These are phyloP conservation scores for Phytophthora idaei DNA, from an alignment of 352 stramenopile genomes.

Conservation along the genomic window DNA sequence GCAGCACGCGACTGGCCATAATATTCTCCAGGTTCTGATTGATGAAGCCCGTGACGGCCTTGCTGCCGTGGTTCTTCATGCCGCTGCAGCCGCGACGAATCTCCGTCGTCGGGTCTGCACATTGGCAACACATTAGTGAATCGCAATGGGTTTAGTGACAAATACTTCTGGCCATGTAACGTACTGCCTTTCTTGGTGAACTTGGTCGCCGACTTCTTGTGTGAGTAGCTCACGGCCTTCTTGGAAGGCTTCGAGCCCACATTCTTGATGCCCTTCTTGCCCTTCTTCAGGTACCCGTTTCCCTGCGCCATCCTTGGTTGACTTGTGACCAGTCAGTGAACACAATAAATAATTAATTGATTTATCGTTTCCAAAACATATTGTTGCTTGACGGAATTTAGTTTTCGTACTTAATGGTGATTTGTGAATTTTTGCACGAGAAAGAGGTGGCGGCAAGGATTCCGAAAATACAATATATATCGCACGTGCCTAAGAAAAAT, in stretches of 20 bases:
- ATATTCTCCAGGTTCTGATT: slow-evolving; percentile 90
- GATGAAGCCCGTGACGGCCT: slow-evolving; percentile 82
- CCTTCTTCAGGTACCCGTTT: slow-evolving; percentile 81
- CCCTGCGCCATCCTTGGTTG: slow-evolving; percentile 72
- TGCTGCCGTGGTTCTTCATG: slow-evolving; percentile 81
- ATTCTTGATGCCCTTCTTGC: slow-evolving; percentile 81
- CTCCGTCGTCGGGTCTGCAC: slow-evolving; percentile 78
- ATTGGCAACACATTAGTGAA: neutral
- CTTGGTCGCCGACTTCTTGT: slow-evolving; percentile 85
- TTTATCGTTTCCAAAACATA: no score
- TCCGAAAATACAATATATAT: no score
- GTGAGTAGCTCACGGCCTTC: slow-evolving; percentile 71
- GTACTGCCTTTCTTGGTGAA: slow-evolving; percentile 90
- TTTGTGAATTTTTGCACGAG: no score
- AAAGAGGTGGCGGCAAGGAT: no score
- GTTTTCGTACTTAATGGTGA: no score
- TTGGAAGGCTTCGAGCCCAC: slow-evolving; percentile 66
- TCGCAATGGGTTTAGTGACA: neutral
- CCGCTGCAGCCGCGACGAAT: slow-evolving; percentile 70
- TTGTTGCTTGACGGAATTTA: no score
- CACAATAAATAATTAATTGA: no score
- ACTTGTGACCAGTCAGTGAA: slow-evolving; percentile 21
- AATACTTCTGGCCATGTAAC: slow-evolving; percentile 21
- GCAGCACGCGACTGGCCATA: slow-evolving; percentile 84
- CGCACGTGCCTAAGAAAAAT: no score